phyloP scores from a whole-genome alignment of 2,329 filamentous ascomycete species.

The Dothiorella sarmentorum region DNA sequence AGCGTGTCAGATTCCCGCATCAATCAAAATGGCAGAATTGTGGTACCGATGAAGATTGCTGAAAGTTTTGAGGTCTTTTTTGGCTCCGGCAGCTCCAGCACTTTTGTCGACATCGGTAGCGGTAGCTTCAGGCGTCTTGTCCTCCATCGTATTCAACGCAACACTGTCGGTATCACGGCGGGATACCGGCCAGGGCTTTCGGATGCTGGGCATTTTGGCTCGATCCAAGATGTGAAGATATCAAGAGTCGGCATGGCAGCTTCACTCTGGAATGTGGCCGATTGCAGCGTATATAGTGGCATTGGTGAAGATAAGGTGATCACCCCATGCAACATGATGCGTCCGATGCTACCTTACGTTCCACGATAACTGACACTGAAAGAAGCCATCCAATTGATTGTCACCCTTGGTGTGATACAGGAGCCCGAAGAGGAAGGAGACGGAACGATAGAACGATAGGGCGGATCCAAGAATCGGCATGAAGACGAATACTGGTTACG shows the following conservation, averaged over 20 bases:
- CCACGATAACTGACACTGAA: not conserved
- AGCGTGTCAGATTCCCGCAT: not conserved
- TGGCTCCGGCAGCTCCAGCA: slow-evolving; percentile 2
- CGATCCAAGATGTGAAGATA: not conserved
- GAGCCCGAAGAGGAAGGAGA: not conserved
- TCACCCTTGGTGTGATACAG: not conserved
- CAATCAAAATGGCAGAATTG: no score
- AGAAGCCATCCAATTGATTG: not conserved
- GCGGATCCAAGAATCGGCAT: not conserved
- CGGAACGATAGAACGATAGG: not conserved
- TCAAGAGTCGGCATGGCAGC: not conserved
- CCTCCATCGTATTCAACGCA: not conserved
- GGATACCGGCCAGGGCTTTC: slow-evolving; percentile 5
- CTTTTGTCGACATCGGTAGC: not conserved
- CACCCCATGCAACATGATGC: not conserved
- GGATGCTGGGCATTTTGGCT: slow-evolving; percentile 12
- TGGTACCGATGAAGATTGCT: not conserved
- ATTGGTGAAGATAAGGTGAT: not conserved
- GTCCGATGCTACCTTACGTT: not conserved
- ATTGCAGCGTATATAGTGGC: not conserved
- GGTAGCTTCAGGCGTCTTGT: not conserved
- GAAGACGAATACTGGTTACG: no score
- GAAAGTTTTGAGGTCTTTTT: slow-evolving; percentile 15
- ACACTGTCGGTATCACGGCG: slow-evolving; percentile 2
- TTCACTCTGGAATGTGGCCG: not conserved